Evolutionary conservation across 345 rosid species (phyloP).

Genomic region (Luvunga scandens): DNA sequence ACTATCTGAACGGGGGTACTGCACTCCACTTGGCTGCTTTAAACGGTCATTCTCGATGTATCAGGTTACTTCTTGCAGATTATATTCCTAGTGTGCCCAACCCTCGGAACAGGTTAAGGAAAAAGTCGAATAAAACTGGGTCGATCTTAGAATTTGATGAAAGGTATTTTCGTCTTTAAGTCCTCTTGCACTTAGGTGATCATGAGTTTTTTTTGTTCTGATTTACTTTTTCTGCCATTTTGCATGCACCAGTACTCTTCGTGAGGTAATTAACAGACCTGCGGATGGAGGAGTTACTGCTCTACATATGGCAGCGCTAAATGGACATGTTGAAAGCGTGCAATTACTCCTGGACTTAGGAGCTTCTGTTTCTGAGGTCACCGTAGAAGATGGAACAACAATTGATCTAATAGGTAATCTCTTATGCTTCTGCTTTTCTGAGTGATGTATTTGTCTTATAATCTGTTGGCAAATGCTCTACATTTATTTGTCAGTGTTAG

Average conservation of each 20-base stretch:
- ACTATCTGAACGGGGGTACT: constrained; percentile 92
- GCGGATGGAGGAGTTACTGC: constrained; percentile 97
- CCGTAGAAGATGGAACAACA: constrained; percentile 87
- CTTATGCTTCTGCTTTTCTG: background rate
- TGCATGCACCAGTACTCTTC: constrained; percentile 49
- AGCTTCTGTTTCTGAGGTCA: constrained; percentile 73
- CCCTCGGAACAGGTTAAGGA: constrained; percentile 48
- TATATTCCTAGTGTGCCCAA: constrained; percentile 70
- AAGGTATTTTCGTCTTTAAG: constrained; percentile 32
- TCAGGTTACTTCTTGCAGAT: constrained; percentile 87
- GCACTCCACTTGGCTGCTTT: constrained; percentile 93
- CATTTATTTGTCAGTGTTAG: background rate
- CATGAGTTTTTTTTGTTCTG: constrained; percentile 1
- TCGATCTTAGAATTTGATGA: constrained; percentile 54
- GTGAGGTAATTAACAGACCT: constrained; percentile 64
- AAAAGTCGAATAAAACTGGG: constrained; percentile 27
- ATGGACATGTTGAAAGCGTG: constrained; percentile 80
- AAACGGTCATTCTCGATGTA: constrained; percentile 84
- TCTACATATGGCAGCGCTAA: constrained; percentile 90
- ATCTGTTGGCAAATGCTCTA: background rate
- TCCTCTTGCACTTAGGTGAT: background rate
- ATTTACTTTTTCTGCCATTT: constrained; percentile 11
- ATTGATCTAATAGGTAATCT: constrained; percentile 83
- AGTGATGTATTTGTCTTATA: background rate
- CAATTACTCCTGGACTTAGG: constrained; percentile 87